Conservation (phyloP, 2,329 filamentous ascomycete species). For the Cryphonectria nitschkei region DNA sequence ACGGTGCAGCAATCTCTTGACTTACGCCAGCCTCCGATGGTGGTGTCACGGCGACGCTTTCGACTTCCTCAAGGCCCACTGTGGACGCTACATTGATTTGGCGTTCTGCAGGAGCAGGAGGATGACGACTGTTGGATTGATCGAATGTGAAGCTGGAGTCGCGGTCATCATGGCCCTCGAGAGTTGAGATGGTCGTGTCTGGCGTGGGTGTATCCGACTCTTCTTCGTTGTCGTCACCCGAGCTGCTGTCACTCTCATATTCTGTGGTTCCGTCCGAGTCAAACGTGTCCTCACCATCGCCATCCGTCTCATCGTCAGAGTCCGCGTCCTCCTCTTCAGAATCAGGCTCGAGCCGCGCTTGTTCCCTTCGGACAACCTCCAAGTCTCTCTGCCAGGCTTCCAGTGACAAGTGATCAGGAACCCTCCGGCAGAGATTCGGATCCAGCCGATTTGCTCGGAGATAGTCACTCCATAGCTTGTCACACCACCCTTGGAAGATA, state of each 20-base stretch:
- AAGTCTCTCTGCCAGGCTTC: not conserved
- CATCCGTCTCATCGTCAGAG: not conserved
- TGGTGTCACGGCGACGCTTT: not conserved
- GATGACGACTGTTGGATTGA: not conserved
- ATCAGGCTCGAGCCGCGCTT: not conserved
- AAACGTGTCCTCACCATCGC: not conserved
- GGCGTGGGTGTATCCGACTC: not conserved
- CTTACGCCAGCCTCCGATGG: not conserved
- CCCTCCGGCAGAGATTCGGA: not conserved
- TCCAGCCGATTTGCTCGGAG: not conserved
- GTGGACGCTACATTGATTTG: not conserved
- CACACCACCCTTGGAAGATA: not conserved
- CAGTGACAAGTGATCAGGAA: not conserved
- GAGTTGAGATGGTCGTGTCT: conserved; percentile 1
- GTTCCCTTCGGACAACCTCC: not conserved
- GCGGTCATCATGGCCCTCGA: not conserved
- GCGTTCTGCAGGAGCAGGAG: not conserved
- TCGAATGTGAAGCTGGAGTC: not conserved
- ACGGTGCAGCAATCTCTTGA: not conserved
- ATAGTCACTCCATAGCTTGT: conserved; percentile 2
- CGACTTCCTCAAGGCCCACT: not conserved
- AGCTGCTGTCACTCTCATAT: not conserved
- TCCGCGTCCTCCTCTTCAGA: not conserved
- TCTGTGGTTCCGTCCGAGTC: not conserved
- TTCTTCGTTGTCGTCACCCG: not conserved